Conservation (phyloP, 441 rosid species). For the Hypseocharis bilobata region DNA sequence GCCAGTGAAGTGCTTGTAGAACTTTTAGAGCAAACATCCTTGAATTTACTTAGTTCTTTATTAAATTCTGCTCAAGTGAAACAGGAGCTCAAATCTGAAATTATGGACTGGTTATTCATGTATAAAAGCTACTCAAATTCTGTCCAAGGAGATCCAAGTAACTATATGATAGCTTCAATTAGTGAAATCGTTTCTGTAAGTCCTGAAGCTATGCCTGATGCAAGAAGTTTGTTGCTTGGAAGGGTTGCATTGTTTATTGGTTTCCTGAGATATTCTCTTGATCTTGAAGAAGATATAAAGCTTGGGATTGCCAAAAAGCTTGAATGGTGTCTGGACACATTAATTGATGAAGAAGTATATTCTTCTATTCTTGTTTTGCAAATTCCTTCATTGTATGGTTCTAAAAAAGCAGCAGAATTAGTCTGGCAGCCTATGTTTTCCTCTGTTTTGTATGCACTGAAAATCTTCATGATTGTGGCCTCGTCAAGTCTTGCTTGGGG, state of each 20-base stretch:
- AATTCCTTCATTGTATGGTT: slow-evolving; percentile 46
- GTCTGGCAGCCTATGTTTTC: slow-evolving; percentile 62
- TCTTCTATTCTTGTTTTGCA: slow-evolving; percentile 50
- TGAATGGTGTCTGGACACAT: slow-evolving; percentile 50
- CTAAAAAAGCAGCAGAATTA: slow-evolving; percentile 39
- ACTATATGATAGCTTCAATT: slow-evolving; percentile 25
- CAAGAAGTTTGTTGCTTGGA: slow-evolving; percentile 36
- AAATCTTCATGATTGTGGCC: slow-evolving; percentile 53
- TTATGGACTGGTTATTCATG: slow-evolving; percentile 52
- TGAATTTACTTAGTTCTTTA: slow-evolving; percentile 49
- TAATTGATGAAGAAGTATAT: slow-evolving; percentile 55
- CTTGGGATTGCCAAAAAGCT: slow-evolving; percentile 46
- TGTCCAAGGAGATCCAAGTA: slow-evolving; percentile 21
- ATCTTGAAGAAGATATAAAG: slow-evolving; percentile 41
- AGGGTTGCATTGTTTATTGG: slow-evolving; percentile 44
- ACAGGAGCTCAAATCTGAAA: slow-evolving; percentile 43
- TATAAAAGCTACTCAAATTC: slow-evolving; percentile 29
- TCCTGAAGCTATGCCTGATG: slow-evolving; percentile 31
- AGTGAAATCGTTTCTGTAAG: slow-evolving; percentile 40
- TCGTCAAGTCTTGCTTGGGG: slow-evolving; percentile 56
- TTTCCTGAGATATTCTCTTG: slow-evolving; percentile 48
- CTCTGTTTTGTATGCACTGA: slow-evolving; percentile 50
- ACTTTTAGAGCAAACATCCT: slow-evolving; percentile 59
- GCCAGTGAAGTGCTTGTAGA: slow-evolving; percentile 63
- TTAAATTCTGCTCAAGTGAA: slow-evolving; percentile 48